Percentiles rank a stretch among this genome's conserved stretches.
Evolutionary conservation across 163 green algal genomes (phyloP).

Genomic region (Chlorella variabilis): DNA sequence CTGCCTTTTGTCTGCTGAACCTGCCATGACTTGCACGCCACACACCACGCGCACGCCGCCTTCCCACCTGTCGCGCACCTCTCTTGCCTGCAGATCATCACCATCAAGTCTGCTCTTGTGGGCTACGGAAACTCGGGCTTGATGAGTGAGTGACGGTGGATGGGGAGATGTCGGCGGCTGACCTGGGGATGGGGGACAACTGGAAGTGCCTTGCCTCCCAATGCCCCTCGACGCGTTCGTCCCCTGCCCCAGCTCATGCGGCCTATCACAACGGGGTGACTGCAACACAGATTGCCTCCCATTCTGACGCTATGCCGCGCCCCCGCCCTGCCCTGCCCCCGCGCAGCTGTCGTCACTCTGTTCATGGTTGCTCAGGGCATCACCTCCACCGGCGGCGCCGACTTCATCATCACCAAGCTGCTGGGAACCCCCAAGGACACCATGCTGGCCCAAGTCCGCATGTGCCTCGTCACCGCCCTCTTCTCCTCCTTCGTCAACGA

Average conservation of each 20-base stretch:
- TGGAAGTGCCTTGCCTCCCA: too few species aligned
- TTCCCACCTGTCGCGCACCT: background rate
- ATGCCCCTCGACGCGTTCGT: too few species aligned
- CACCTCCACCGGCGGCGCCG: slow-evolving; percentile 43
- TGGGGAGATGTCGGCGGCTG: background rate
- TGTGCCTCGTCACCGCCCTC: slow-evolving; percentile 37
- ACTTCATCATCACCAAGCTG: slow-evolving; percentile 46
- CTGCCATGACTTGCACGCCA: too few species aligned
- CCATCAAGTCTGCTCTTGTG: slow-evolving; percentile 28
- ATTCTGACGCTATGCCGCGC: background rate
- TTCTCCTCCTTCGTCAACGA: slow-evolving; percentile 49
- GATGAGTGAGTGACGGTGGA: slow-evolving; percentile 41
- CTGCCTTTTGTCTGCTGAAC: too few species aligned
- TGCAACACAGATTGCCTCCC: too few species aligned
- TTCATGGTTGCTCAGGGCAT: slow-evolving; percentile 55
- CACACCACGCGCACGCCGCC: too few species aligned
- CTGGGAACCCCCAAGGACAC: slow-evolving; percentile 40
- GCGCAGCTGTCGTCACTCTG: background rate
- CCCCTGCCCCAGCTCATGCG: too few species aligned
- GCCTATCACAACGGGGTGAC: too few species aligned
- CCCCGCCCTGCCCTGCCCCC: background rate
- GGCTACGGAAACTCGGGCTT: slow-evolving; percentile 42
- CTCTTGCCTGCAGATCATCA: slow-evolving; percentile 37
- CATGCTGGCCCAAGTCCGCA: slow-evolving; percentile 40
- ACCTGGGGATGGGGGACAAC: too few species aligned